Percentiles rank a stretch among this genome's conserved stretches.
Conservation (phyloP, 768 basidiomycete genomes). For the Asterophora parasitica region DNA sequence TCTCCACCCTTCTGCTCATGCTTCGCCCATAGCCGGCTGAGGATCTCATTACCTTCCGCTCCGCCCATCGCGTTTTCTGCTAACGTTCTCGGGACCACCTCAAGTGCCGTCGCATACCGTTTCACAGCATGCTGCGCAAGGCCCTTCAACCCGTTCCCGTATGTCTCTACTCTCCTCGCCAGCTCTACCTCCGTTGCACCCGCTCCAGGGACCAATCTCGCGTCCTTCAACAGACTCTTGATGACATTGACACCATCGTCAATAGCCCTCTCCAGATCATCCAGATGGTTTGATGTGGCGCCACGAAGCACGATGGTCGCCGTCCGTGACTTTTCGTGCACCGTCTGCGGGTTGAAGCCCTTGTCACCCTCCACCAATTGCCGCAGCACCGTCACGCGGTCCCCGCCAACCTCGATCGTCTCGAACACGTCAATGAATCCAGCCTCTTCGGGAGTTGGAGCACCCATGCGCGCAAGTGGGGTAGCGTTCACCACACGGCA, state of each 20-base stretch:
- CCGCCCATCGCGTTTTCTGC: constrained; percentile 94
- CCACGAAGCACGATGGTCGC: constrained; percentile 95
- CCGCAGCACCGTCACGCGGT: constrained; percentile 93
- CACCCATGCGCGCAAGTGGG: constrained; percentile 92
- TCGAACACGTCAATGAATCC: constrained; percentile 94
- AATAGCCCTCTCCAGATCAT: constrained; percentile 93
- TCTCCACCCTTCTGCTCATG: constrained; percentile 75
- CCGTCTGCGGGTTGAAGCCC: constrained; percentile 47
- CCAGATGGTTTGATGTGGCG: constrained; percentile 89
- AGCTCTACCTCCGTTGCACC: constrained; percentile 94
- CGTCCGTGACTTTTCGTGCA: constrained; percentile 74
- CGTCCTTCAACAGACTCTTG: constrained; percentile 87
- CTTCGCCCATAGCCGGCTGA: constrained; percentile 85
- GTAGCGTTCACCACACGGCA: constrained; percentile 96
- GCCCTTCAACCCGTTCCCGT: constrained; percentile 85
- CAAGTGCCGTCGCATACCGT: constrained; percentile 83
- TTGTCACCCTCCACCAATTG: constrained; percentile 69
- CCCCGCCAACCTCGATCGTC: constrained; percentile 93
- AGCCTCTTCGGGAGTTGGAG: constrained; percentile 94
- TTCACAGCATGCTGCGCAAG: constrained; percentile 92
- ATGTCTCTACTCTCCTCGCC: constrained; percentile 76
- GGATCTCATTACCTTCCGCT: constrained; percentile 88
- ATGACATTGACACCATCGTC: constrained; percentile 98
- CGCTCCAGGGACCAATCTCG: constrained; percentile 87
- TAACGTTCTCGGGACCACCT: constrained; percentile 87